Evolutionary conservation across 2,329 filamentous ascomycete genomes (phyloP).

Genomic region (Bipolaris sorokiniana): DNA sequence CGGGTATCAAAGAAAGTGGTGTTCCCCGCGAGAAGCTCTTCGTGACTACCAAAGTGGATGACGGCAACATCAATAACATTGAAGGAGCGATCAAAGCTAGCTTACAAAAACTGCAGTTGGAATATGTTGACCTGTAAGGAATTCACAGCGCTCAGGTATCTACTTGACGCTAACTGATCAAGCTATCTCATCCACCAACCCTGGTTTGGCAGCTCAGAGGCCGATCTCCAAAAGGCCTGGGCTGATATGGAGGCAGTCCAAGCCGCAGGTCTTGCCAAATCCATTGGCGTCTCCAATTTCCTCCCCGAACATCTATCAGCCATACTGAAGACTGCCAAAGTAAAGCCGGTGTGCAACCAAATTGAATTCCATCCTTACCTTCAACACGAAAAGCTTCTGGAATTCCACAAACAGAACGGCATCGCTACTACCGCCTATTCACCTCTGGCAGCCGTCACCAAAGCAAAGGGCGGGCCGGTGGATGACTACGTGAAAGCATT

Average conservation of each 20-base stretch:
- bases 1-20: constrained; percentile 54
- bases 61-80: constrained; percentile 60
- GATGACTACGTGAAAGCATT: constrained; percentile 59
- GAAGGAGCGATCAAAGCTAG: constrained; percentile 61
- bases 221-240: constrained; percentile 64
- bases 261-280: constrained; percentile 62
- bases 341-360: constrained; percentile 69
- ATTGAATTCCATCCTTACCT: constrained; percentile 73
- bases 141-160: no score
- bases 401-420: constrained; percentile 58
- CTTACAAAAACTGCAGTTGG: constrained; percentile 64
- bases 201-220: constrained; percentile 62
- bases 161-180: constrained; percentile 4
- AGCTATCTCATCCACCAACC: constrained; percentile 68
- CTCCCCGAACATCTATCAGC: constrained; percentile 61
- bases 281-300: constrained; percentile 68
- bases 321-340: constrained; percentile 59
- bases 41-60: constrained; percentile 63
- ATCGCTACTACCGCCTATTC: constrained; percentile 58
- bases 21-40: constrained; percentile 56
- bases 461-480: constrained; percentile 61
- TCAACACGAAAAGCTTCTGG: constrained; percentile 64
- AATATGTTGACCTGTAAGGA: constrained; percentile 66
- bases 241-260: constrained; percentile 65
- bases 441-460: constrained; percentile 59